Evolutionary conservation across 176 grass and related monocot species (phyloP), one percentile per base, ranked within the genome.

Genomic region (Oryza officinalis): DNA sequence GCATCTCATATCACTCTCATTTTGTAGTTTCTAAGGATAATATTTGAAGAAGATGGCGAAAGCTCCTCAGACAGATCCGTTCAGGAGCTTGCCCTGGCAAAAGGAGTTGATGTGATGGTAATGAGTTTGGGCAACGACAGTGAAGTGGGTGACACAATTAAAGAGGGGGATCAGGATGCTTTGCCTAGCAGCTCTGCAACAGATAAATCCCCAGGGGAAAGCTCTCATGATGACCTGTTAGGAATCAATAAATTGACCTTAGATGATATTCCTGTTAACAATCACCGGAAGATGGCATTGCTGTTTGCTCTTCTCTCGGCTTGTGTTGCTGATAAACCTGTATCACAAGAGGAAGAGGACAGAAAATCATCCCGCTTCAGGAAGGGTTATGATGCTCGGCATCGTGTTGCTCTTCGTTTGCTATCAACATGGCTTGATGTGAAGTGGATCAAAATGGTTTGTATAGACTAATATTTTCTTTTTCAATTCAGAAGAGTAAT

Each of bases 371-470:
- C 85, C 74, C 71, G n/a, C 45, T 80, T 95, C 71, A 88, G 96
- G 82, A 98, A 95, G 80, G 93, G 96, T 12, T 98, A 98, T 68
- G 96, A 95, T 71, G 89, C 96, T 6, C 87, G 96, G 30, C 96
- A 98, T 80, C 93, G 96, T 25, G 96, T 91, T 25, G 92, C 91
- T 67, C 87, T 98, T 35, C 79, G 96, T 10, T 73, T 98, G 22
- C 77, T 95, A 28, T 89, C 93, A 33, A 90, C 91, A 10, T 98
- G 93, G 96, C 91, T 98, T 67, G 78, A 95, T 69, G 87, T 98
- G 18, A 88, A 98, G 83, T 98, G 91, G 92, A 86, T 92, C 80
- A 98, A 90, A 88, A 91, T 98, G 93, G 96, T 98, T 47, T 31
- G 96, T 86, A 23, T 27, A 75, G 27, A 23, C 63, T 60, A 38